These are phyloP conservation scores for Bruguiera sexangula DNA, from an alignment of 345 rosid genomes.

Conservation along the genomic window DNA sequence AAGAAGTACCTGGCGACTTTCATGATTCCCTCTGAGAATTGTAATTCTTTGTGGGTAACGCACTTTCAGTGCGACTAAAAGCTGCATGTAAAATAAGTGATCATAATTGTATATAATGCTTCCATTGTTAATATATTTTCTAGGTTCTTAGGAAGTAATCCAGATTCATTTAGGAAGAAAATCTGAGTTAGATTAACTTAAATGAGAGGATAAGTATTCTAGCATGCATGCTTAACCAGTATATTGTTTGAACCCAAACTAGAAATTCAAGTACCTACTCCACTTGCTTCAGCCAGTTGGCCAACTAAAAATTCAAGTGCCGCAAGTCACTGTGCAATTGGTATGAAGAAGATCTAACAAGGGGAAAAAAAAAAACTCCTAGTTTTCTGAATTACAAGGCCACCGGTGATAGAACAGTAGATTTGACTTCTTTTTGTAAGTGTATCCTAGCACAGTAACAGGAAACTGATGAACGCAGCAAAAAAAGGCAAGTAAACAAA, in stretches of 20 bases:
- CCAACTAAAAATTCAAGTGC: too few relatives aligned
- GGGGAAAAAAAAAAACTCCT: not conserved
- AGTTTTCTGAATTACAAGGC: not conserved
- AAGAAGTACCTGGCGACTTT: constrained; percentile 89
- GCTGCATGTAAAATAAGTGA: constrained; percentile 33
- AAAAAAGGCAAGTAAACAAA: not conserved
- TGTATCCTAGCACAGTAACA: too few relatives aligned
- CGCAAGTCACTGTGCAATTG: too few relatives aligned
- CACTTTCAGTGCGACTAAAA: constrained; percentile 82
- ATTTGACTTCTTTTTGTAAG: not conserved
- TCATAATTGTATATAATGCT: not conserved
- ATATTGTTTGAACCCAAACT: not conserved
- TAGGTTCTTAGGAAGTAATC: not conserved
- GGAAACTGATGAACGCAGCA: not conserved
- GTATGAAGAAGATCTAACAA: not conserved
- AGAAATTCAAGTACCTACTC: too few relatives aligned
- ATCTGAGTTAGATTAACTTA: not conserved
- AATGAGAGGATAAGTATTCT: not conserved
- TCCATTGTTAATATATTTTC: not conserved
- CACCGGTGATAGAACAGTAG: not conserved
- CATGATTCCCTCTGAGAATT: constrained; percentile 94
- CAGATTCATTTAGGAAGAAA: not conserved
- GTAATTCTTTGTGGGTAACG: constrained; percentile 86
- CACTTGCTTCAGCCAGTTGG: too few relatives aligned
- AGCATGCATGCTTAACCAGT: not conserved